phyloP scores from a whole-genome alignment of 768 basidiomycete species.

The Suillus hirtellus region DNA sequence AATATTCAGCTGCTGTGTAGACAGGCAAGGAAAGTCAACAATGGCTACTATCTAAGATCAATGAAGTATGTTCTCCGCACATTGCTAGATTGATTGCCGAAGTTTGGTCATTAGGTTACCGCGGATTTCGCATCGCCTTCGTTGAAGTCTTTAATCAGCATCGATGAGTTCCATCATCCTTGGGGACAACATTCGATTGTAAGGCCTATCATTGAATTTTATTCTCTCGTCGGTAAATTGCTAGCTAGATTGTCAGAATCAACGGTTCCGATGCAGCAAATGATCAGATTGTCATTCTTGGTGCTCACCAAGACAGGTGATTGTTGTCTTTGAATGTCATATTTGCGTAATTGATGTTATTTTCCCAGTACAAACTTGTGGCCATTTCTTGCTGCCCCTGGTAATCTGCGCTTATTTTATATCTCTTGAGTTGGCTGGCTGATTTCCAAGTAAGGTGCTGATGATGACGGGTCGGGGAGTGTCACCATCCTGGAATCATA shows the following conservation, averaged over 20 bases:
- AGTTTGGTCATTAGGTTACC: conserved; percentile 53
- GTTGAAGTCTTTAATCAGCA: conserved; percentile 55
- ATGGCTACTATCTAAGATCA: conserved; percentile 72
- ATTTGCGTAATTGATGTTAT: conserved; percentile 11
- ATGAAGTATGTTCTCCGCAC: conserved; percentile 45
- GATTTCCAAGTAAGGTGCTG: conserved; percentile 32
- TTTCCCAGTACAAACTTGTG: conserved; percentile 64
- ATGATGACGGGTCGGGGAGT: conserved; percentile 46
- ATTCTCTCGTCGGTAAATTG: conserved; percentile 10
- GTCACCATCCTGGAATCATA: conserved; percentile 48
- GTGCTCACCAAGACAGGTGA: conserved; percentile 85
- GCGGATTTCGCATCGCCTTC: conserved; percentile 55
- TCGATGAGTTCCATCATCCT: conserved; percentile 73
- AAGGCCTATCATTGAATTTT: conserved; percentile 26
- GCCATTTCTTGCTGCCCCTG: conserved; percentile 78
- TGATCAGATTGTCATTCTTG: conserved; percentile 65
- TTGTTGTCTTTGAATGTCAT: conserved; percentile 13
- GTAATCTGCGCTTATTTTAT: conserved; percentile 34
- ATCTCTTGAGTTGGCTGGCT: background rate
- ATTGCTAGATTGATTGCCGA: conserved; percentile 14
- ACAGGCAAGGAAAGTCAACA: conserved; percentile 74
- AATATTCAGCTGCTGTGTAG: conserved; percentile 36
- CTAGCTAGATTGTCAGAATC: conserved; percentile 66
- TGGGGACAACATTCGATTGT: conserved; percentile 88
- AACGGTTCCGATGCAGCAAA: conserved; percentile 66